Percentiles rank a stretch among this genome's conserved stretches.
Conservation (phyloP, 2,329 filamentous ascomycete genomes). For the Cladorrhinum sp. region DNA sequence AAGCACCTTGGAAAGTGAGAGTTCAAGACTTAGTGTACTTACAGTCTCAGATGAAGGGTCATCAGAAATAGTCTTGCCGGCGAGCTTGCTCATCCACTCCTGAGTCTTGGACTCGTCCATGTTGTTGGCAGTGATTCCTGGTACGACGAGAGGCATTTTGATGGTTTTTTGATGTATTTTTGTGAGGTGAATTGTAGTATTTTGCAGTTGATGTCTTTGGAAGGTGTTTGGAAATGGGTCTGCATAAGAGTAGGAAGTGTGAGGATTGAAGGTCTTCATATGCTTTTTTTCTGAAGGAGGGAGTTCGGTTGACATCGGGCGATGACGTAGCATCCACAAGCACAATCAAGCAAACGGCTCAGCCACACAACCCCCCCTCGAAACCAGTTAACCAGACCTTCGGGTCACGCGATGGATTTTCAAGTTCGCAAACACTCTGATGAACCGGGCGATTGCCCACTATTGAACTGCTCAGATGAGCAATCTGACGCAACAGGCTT, state of each 20-base stretch:
- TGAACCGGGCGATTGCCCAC: neutral
- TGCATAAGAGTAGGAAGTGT: neutral
- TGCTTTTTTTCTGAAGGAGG: neutral
- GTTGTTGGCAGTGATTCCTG: slow-evolving; percentile 49
- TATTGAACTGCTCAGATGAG: neutral
- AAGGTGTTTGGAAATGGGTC: neutral
- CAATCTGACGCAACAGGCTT: neutral
- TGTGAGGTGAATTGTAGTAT: neutral
- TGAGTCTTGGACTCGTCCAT: slow-evolving; percentile 46
- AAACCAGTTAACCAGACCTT: neutral
- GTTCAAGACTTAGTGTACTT: too few relatives aligned
- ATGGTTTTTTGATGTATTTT: neutral
- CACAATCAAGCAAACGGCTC: neutral
- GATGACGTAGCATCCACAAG: neutral
- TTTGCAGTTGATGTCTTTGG: neutral
- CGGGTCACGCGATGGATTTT: neutral
- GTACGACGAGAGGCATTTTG: slow-evolving; percentile 65
- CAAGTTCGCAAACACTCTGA: neutral
- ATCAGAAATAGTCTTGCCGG: slow-evolving; percentile 61
- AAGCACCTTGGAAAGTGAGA: neutral
- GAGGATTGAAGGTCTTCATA: neutral
- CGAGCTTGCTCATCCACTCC: slow-evolving; percentile 60
- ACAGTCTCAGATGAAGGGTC: slow-evolving; percentile 52
- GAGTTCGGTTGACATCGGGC: neutral
- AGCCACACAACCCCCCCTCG: neutral